Base-by-base conservation (phyloP, 2,329 filamentous ascomycete species). In the Colletotrichum liriopes region DNA sequence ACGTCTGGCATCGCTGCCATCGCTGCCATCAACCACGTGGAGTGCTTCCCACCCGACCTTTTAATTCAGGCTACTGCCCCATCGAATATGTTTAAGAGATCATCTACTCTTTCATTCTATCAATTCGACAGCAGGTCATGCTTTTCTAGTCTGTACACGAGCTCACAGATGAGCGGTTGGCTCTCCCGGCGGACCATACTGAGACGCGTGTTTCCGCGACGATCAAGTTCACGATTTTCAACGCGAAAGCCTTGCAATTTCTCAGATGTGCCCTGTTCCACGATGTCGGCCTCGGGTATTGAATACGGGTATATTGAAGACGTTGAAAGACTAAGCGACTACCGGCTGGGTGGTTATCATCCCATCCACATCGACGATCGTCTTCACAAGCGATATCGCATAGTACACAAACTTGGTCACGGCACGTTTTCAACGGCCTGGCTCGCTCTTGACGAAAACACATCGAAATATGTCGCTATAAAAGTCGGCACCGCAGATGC, bases 351-450 rank as follows among this genome's bases (percentile, higher is more conserved):
- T 4, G 56, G 39, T n/a, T 45, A 59, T 45, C 18, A 59, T 32
- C 23, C 39, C 8, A 41, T 59, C 7, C 18, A 32, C 3, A 59
- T 59, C 5, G 16, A 35, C 8, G 1, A 56, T 56, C n/a, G 20
- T 41, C 81, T 86, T 72, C 35, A 75, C 9, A 56, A 65, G 1
- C 77, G 77, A 45, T 80, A 80, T 65, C 71, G 71, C 1, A 65
- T 80, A 26, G 74, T 78, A 0, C 75, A 79, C 52, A 81, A 80
- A 65, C 78, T 81, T n/a, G 79, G 79, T 1, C 60, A 79, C 52
- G 77, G 78, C 45, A 71, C 73, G 1, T 80, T 73, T 35, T 83
- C 80, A 2, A 83, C 80, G 1, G 76, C 74, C 37, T 83, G 79
- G 80, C 79, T 83, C 35, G 79, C 80, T 23, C 65, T 66, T 2